These are phyloP conservation scores for Helicocarpus griseus DNA, from an alignment of 2,329 filamentous ascomycete genomes.

Conservation along the genomic window DNA sequence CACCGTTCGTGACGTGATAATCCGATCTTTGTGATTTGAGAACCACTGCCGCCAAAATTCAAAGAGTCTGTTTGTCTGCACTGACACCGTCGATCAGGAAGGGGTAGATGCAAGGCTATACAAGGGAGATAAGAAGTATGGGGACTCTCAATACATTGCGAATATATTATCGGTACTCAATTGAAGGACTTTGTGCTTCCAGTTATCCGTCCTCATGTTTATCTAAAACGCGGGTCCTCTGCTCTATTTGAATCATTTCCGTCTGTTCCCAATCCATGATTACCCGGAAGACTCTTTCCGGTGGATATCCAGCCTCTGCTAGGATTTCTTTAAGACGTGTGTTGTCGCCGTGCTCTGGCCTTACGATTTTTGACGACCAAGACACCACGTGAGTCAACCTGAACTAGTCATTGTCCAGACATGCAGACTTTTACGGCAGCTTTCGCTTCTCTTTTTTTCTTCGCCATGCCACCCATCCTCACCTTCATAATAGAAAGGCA, in stretches of 20 bases:
- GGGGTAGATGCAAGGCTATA: not conserved
- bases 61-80: not conserved
- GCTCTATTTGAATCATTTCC: not conserved
- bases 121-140: not conserved
- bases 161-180: not conserved
- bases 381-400: constrained; percentile 10
- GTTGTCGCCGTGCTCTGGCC: not conserved
- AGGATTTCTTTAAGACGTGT: not conserved
- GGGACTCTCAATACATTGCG: not conserved
- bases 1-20: not conserved
- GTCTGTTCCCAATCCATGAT: not conserved
- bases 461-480: constrained; percentile 23
- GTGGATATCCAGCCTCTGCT: not conserved
- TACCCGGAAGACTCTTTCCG: not conserved
- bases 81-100: not conserved
- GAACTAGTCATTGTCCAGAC: constrained; percentile 5
- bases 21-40: not conserved
- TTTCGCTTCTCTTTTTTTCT: constrained; percentile 16
- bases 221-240: not conserved
- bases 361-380: not conserved
- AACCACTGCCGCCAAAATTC: not conserved
- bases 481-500: constrained; percentile 25
- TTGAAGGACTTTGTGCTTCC: not conserved
- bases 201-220: not conserved
- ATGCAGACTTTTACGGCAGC: not conserved